Evolutionary conservation across 495 filamentous ascomycete genomes (phyloP).

Genomic region (Cryomyces antarcticus): DNA sequence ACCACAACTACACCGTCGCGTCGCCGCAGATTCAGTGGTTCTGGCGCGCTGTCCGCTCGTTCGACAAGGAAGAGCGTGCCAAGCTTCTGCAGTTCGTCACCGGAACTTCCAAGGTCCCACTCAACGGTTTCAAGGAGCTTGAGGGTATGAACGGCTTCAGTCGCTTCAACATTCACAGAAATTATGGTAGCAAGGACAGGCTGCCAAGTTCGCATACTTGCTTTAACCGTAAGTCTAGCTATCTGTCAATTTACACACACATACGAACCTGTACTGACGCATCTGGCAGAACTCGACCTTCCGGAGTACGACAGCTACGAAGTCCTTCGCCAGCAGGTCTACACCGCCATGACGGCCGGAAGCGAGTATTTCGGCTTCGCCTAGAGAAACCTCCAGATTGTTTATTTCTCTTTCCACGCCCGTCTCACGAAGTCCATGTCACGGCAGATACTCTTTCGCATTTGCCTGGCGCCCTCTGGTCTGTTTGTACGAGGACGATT

Average conservation of each 20-base stretch:
- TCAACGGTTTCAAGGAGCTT: slow-evolving; percentile 97
- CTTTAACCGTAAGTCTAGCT: slow-evolving; percentile 78
- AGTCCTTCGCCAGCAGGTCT: slow-evolving; percentile 60
- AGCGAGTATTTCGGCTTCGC: slow-evolving; percentile 98
- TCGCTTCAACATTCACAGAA: slow-evolving; percentile 95
- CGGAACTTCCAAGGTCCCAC: slow-evolving; percentile 91
- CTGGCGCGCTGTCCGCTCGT: slow-evolving; percentile 94
- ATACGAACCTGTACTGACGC: slow-evolving; percentile 14
- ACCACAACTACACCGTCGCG: slow-evolving; percentile 89
- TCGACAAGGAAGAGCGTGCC: slow-evolving; percentile 96
- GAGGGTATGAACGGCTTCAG: slow-evolving; percentile 99
- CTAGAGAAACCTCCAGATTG: slow-evolving; percentile 14
- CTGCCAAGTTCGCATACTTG: slow-evolving; percentile 94
- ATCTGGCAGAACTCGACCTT: slow-evolving; percentile 71
- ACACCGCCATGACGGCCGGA: slow-evolving; percentile 86
- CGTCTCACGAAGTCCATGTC: too few relatives aligned
- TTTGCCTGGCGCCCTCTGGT: too few relatives aligned
- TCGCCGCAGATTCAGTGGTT: slow-evolving; percentile 99
- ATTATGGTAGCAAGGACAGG: slow-evolving; percentile 94
- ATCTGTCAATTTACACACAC: neutral
- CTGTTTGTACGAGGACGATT: too few relatives aligned
- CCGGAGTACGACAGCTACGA: slow-evolving; percentile 98
- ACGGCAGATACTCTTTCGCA: too few relatives aligned
- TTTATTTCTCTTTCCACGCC: too few relatives aligned
- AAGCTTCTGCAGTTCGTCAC: slow-evolving; percentile 97